A percentile compares a stretch with the other conserved stretches of the same genome.
These are phyloP conservation scores for Raphanus raphanistrum DNA, from an alignment of 345 rosid species.

Conservation along the genomic window DNA sequence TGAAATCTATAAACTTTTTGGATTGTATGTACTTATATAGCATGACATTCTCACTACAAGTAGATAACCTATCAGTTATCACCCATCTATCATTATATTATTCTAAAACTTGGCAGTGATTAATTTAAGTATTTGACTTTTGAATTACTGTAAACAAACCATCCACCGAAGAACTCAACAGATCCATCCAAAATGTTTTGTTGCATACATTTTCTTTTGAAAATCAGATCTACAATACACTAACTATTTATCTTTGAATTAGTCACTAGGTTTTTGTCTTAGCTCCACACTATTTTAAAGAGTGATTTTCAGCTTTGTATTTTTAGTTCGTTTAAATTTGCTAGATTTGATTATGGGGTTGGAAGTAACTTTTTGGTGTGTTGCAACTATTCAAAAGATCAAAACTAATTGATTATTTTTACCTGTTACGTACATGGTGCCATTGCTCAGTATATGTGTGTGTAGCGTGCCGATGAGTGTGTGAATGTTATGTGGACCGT, in stretches of 20 bases:
- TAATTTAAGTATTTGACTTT: no score
- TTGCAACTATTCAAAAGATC: neutral
- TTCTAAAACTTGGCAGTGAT: no score
- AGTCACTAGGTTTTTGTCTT: neutral
- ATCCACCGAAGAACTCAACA: neutral
- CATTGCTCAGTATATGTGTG: neutral
- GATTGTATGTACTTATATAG: no score
- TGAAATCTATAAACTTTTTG: no score
- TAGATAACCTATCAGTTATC: neutral
- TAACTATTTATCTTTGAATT: no score
- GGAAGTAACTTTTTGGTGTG: neutral
- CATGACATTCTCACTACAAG: no score
- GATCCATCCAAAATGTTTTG: neutral
- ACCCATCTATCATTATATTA: no score
- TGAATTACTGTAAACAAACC: neutral
- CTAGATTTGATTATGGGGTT: neutral
- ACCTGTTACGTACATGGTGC: neutral
- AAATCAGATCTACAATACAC: no score
- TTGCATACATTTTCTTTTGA: no score
- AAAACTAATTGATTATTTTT: neutral
- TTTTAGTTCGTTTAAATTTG: neutral
- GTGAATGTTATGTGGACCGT: neutral
- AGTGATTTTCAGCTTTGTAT: neutral
- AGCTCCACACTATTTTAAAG: neutral
- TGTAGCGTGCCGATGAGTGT: neutral